Conservation (phyloP, 441 rosid genomes). For the Gossypium trilobum region DNA sequence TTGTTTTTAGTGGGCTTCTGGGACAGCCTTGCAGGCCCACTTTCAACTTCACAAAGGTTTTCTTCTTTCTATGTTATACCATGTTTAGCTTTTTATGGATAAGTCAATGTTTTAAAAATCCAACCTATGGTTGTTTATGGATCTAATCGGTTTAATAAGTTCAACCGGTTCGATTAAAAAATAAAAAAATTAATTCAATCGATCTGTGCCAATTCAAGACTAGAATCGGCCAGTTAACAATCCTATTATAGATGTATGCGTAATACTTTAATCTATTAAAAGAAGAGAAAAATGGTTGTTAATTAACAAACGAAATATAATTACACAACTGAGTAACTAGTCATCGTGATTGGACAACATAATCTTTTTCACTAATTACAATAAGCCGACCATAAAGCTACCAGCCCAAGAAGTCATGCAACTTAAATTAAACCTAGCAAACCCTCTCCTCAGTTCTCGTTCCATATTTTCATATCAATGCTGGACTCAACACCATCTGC, state of each 20-base stretch:
- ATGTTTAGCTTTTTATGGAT: neutral
- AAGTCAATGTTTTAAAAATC: neutral
- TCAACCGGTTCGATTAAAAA: no score
- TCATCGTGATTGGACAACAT: neutral
- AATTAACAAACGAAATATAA: neutral
- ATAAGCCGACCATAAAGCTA: neutral
- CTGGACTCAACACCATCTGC: conserved; percentile 15
- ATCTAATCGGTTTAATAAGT: neutral
- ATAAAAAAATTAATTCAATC: no score
- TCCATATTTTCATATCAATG: conserved; percentile 9
- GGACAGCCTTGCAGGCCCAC: neutral
- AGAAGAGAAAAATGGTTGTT: neutral
- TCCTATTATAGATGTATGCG: neutral
- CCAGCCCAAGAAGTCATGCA: neutral
- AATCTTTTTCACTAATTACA: conserved; percentile 7
- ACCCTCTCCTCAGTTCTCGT: neutral
- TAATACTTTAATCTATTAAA: no score
- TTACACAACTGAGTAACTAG: neutral
- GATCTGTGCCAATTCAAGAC: no score
- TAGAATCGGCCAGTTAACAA: no score
- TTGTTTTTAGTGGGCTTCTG: neutral
- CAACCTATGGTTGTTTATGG: no score
- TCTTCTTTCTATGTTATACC: neutral
- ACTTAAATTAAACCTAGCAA: neutral
- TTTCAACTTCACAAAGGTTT: neutral